Percentiles rank a stretch among this genome's conserved stretches.
Conservation (phyloP, 2,329 filamentous ascomycete species). For the Aureobasidium zeae region DNA sequence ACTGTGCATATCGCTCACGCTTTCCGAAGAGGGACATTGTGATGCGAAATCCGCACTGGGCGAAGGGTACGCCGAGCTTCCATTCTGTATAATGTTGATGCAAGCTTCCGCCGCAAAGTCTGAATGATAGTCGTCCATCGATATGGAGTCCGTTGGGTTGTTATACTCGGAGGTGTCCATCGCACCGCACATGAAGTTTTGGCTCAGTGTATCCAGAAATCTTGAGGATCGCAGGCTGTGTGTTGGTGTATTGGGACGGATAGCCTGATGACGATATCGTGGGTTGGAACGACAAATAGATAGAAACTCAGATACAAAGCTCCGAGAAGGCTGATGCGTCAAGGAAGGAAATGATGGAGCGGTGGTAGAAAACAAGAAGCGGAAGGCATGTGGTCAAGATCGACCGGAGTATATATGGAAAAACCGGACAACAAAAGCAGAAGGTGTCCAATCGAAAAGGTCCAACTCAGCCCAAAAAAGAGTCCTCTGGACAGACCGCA, state of each 20-base stretch:
- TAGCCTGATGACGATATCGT: too few relatives aligned
- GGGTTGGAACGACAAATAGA: background rate
- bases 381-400: background rate
- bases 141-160: background rate
- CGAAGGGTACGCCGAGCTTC: constrained; percentile 6
- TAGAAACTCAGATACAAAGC: background rate
- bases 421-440: background rate
- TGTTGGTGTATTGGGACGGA: too few relatives aligned
- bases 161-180: too few relatives aligned
- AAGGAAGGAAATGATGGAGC: background rate
- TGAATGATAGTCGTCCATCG: background rate
- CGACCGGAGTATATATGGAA: constrained; percentile 4
- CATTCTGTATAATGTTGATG: too few relatives aligned
- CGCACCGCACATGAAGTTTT: too few relatives aligned
- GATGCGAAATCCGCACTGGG: too few relatives aligned
- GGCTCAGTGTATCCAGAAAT: too few relatives aligned
- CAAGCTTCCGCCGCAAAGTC: too few relatives aligned
- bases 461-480: constrained; percentile 7
- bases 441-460: background rate
- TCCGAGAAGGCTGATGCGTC: background rate
- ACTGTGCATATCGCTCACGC: constrained; percentile 3
- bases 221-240: too few relatives aligned
- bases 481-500: constrained; percentile 1
- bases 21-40: background rate
- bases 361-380: background rate